Percentiles rank a stretch among this genome's conserved stretches.
phyloP scores from a whole-genome alignment of 2,329 filamentous ascomycete genomes.

The Diaporthe helianthi region DNA sequence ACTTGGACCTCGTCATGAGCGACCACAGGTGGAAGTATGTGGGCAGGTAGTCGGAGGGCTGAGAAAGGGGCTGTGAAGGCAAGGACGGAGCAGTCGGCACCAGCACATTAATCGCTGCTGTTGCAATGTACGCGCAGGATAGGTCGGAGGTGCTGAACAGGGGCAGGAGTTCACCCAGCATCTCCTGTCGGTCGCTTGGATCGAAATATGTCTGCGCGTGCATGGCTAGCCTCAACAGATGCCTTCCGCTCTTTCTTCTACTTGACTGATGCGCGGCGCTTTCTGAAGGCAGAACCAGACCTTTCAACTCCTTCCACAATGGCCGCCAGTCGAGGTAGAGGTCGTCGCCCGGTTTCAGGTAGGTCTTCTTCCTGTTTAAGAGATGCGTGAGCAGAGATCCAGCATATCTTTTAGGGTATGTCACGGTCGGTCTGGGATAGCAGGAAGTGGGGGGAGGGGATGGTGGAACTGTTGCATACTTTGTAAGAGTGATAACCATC shows the following conservation, averaged over 20 bases:
- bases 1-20: constrained; percentile 85
- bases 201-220: constrained; percentile 95
- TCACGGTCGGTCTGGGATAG: not conserved
- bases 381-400: constrained; percentile 40
- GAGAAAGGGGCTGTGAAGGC: constrained; percentile 73
- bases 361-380: constrained; percentile 81
- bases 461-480: constrained; percentile 61
- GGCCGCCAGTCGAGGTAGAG: constrained; percentile 93
- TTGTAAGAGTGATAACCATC: constrained; percentile 96
- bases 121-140: constrained; percentile 91
- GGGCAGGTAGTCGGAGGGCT: constrained; percentile 87
- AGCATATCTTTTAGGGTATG: not conserved
- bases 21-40: constrained; percentile 98
- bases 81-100: constrained; percentile 85
- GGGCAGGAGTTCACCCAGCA: constrained; percentile 80
- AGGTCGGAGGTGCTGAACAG: constrained; percentile 95
- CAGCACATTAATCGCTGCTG: constrained; percentile 83
- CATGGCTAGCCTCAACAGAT: constrained; percentile 85
- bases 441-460: not conserved
- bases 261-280: constrained; percentile 69
- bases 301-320: constrained; percentile 90
- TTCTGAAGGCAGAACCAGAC: constrained; percentile 86
- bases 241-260: constrained; percentile 63
- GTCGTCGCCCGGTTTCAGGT: constrained; percentile 88
- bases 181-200: constrained; percentile 80